Evolutionary conservation across 257 asterid genomes (phyloP), one percentile per base, ranked within the genome.

Genomic region (Cruciata laevipes): DNA sequence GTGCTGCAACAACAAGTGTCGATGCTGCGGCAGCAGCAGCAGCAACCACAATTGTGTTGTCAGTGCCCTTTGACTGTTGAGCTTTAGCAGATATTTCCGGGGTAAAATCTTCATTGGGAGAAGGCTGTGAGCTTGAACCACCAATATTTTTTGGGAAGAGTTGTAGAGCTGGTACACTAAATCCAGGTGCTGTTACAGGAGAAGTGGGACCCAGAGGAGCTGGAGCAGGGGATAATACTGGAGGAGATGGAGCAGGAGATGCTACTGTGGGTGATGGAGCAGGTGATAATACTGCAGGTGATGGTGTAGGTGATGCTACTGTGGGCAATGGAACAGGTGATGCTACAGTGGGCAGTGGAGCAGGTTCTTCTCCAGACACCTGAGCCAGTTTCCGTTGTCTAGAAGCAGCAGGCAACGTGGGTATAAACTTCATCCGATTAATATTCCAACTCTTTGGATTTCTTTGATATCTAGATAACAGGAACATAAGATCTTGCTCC

Each of bases 11-110:
- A 66, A 79, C 47, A 63, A 85, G 65, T 2, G 89, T 84, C 76
- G 82, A 85, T 2, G 65, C 77, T 31, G 96, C 93, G 61, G 99
- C 77, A 56, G 81, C 95, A 72, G 69, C 76, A 30, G 89, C 90
- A 62, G 89, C 92, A 70, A 84, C 74, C 13, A 85, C 74, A 67
- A 87, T 76, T 2, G 87, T 82, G 69, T 73, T 76, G 18, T 75
- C 74, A 77, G 68, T 77, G 38, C 71, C 69, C 52, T 76, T 69
- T 42, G 67, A 62, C 67, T 78, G 71, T 68, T 77, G 66, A 18
- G 90, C 72, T 14, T 49, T 73, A 73, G 77, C 37, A 63, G 79
- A 63, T 61, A 32, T 70, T 49, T 66, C 33, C 31, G 58, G 63
- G 3, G 69, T 31, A 53, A 86, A 44, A 37, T 71, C 58, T 56